Base-by-base conservation (phyloP, 805 yeast species). In the Metschnikowia lachancei region DNA sequence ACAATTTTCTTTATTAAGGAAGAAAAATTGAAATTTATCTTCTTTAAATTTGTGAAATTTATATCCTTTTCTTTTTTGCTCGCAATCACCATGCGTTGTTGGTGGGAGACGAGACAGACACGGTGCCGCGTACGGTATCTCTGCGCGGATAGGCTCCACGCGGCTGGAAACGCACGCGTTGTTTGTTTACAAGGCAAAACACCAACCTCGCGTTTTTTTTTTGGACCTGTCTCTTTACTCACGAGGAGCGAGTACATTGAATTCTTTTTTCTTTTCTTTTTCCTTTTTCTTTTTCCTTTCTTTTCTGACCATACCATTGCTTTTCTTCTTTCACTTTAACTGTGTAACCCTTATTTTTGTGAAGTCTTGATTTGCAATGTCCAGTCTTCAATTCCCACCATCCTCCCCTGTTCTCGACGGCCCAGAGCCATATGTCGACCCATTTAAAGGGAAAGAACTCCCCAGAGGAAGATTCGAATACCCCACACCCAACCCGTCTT, bases 401-500 rank as follows among this genome's bases (percentile, higher is more conserved):
- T 76, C 80, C 24, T 76, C 80, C 29, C 81, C 81, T 6, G 71
- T 69, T 48, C 55, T 66, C 47, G 63, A 64, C 37, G 61, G 55
- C 36, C 46, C 36, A n/a, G 49, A 47, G 26, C 41, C 34, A 8
- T 24, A 29, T 16, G 3, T 3, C 26, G 58, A 53, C 35, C 54
- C 52, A 3, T 49, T 52, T 40, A 38, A 35, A 17, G 47, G 36
- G 30, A 45, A 31, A n/a, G 44, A 45, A 14, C 18, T 24, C 30
- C 56, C 46, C 28, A 28, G 57, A 5, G 64, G 56, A 36, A 57
- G 62, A 30, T 47, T 49, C 19, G 70, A 70, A 9, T 82, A 81
- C 55, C 87, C 88, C 11, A 84, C 90, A 1, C 92, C 92, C 17
- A 78, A 81, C 53, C 90, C 92, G 0, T 83, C 89, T 2, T 72